Percentiles rank a stretch among this genome's conserved stretches.
Evolutionary conservation across 2,329 filamentous ascomycete species (phyloP).

Genomic region (Penicillium freii): DNA sequence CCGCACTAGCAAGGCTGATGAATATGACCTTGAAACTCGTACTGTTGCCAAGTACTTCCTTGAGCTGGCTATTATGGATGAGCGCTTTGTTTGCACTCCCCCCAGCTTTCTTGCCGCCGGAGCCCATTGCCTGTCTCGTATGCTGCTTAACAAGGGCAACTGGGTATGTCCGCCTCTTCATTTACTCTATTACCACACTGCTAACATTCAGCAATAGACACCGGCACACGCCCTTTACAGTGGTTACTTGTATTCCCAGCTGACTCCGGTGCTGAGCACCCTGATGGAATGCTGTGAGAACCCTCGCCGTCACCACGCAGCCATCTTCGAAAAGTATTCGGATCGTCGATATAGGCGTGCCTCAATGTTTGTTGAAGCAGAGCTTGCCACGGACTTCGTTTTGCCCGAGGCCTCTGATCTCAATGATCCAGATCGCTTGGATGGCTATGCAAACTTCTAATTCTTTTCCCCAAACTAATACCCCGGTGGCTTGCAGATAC

Average conservation of each 20-base stretch:
- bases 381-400: slow-evolving; percentile 63
- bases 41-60: slow-evolving; percentile 98
- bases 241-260: slow-evolving; percentile 82
- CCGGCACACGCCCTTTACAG: slow-evolving; percentile 87
- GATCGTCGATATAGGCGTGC: slow-evolving; percentile 85
- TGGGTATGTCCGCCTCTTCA: slow-evolving; percentile 66
- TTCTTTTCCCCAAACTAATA: background rate
- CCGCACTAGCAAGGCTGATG: slow-evolving; percentile 95
- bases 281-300: slow-evolving; percentile 85
- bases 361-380: slow-evolving; percentile 73
- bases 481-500: background rate
- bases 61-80: slow-evolving; percentile 95
- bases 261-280: slow-evolving; percentile 72
- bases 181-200: slow-evolving; percentile 2
- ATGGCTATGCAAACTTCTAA: slow-evolving; percentile 21
- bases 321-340: slow-evolving; percentile 88
- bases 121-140: slow-evolving; percentile 83
- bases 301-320: slow-evolving; percentile 75
- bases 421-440: slow-evolving; percentile 15
- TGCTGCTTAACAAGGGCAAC: slow-evolving; percentile 85
- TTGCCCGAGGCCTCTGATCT: slow-evolving; percentile 41
- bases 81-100: slow-evolving; percentile 87
- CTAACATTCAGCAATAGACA: slow-evolving; percentile 54
- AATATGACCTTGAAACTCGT: slow-evolving; percentile 92
- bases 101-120: slow-evolving; percentile 89